Evolutionary conservation across 768 basidiomycete genomes (phyloP).

Genomic region (Pisolithus microcarpus): DNA sequence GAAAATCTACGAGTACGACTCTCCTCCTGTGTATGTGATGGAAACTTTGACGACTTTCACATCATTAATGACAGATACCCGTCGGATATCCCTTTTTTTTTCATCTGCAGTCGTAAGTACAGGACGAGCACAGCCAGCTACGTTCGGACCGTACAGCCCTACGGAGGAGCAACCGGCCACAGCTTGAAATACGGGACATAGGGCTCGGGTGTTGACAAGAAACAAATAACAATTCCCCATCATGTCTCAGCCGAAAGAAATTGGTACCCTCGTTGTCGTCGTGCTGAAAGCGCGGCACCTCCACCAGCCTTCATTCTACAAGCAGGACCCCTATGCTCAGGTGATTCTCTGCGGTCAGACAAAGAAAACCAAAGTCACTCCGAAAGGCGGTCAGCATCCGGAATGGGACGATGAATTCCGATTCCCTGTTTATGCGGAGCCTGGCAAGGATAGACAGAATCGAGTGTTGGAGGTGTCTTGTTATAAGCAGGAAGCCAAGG

Average conservation of each 20-base stretch:
- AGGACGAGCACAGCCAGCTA: too few species aligned
- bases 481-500: conserved; percentile 68
- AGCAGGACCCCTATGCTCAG: conserved; percentile 84
- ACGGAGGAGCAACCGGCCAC: conserved; percentile 51
- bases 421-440: conserved; percentile 61
- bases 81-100: too few species aligned
- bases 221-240: neutral
- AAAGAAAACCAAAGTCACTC: conserved; percentile 65
- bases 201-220: neutral
- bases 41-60: too few species aligned
- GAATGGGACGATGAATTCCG: conserved; percentile 89
- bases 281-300: conserved; percentile 82
- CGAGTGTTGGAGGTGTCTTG: conserved; percentile 68
- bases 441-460: conserved; percentile 36
- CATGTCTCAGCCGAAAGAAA: conserved; percentile 35
- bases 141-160: conserved; percentile 6
- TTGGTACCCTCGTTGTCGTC: conserved; percentile 81
- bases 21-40: too few species aligned
- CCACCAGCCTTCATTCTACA: conserved; percentile 80
- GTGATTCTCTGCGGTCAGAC: conserved; percentile 51
- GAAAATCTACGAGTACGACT: too few species aligned
- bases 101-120: too few species aligned
- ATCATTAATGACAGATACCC: too few species aligned
- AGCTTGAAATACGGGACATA: conserved; percentile 23
- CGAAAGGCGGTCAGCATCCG: conserved; percentile 89